Percentiles rank a stretch among this genome's conserved stretches.
Evolutionary conservation across 345 rosid genomes (phyloP).

Genomic region (Arabis hirsuta): DNA sequence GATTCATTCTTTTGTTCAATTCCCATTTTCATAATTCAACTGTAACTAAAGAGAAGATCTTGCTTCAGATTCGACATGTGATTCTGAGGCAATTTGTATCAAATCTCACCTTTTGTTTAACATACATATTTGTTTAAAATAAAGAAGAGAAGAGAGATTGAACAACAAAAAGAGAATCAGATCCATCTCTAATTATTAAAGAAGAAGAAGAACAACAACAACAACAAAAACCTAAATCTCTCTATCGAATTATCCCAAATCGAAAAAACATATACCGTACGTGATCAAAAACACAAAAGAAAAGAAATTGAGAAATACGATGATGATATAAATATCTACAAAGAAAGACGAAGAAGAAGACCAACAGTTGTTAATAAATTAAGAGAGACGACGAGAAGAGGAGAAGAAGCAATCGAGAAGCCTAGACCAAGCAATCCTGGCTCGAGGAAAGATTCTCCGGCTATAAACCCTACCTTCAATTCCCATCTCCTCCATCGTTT

Average conservation of each 20-base stretch:
- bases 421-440: slow-evolving; percentile 71
- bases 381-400: slow-evolving; percentile 40
- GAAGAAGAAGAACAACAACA: slow-evolving; percentile 10
- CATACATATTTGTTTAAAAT: background rate
- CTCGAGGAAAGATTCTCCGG: slow-evolving; percentile 64
- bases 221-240: slow-evolving; percentile 5
- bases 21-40: background rate
- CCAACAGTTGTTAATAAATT: background rate
- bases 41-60: slow-evolving; percentile 33
- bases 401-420: slow-evolving; percentile 69
- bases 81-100: slow-evolving; percentile 14
- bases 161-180: slow-evolving; percentile 22
- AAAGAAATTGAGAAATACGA: slow-evolving; percentile 1
- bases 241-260: slow-evolving; percentile 16
- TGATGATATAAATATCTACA: slow-evolving; percentile 20
- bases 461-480: slow-evolving; percentile 65
- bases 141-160: background rate
- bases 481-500: slow-evolving; percentile 66
- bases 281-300: slow-evolving; percentile 24
- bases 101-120: slow-evolving; percentile 19
- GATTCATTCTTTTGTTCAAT: slow-evolving; percentile 36
- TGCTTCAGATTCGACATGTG: slow-evolving; percentile 39
- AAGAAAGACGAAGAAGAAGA: slow-evolving; percentile 10
- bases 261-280: slow-evolving; percentile 8
- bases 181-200: slow-evolving; percentile 31